These are phyloP conservation scores for Talaromyces sp. DNA, from an alignment of 2,329 filamentous ascomycete species.

Conservation along the genomic window DNA sequence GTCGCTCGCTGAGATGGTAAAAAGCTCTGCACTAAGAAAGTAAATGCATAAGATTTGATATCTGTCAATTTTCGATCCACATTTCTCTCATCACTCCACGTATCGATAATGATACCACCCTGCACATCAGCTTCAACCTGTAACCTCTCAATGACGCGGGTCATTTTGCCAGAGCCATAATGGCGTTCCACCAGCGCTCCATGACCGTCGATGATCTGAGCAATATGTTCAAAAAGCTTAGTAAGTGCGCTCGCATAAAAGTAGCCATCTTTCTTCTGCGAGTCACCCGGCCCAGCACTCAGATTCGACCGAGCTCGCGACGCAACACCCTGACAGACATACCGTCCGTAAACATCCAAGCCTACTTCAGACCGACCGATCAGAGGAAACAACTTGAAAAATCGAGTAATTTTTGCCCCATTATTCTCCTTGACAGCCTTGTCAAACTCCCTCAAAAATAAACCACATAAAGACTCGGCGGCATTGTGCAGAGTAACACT, in stretches of 20 bases:
- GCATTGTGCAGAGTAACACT: conserved; percentile 82
- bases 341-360: conserved; percentile 89
- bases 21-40: conserved; percentile 94
- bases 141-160: conserved; percentile 83
- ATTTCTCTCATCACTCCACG: conserved; percentile 84
- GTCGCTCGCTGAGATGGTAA: conserved; percentile 65
- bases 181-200: conserved; percentile 88
- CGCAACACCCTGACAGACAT: conserved; percentile 93
- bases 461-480: conserved; percentile 79
- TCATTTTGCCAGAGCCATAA: conserved; percentile 91
- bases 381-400: conserved; percentile 96
- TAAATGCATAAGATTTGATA: conserved; percentile 96
- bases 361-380: conserved; percentile 87
- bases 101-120: conserved; percentile 91
- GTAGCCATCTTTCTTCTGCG: conserved; percentile 69
- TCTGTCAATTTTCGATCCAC: conserved; percentile 87
- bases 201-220: conserved; percentile 91
- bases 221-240: conserved; percentile 94
- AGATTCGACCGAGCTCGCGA: conserved; percentile 76
- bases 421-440: conserved; percentile 85
- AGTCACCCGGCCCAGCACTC: conserved; percentile 61
- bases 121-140: conserved; percentile 96
- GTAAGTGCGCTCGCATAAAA: conserved; percentile 91
- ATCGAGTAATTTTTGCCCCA: conserved; percentile 83
- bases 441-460: conserved; percentile 94